Evolutionary conservation across 192 early-diverging fungal genomes (phyloP).

Genomic region (Neocallimastix lanati): DNA sequence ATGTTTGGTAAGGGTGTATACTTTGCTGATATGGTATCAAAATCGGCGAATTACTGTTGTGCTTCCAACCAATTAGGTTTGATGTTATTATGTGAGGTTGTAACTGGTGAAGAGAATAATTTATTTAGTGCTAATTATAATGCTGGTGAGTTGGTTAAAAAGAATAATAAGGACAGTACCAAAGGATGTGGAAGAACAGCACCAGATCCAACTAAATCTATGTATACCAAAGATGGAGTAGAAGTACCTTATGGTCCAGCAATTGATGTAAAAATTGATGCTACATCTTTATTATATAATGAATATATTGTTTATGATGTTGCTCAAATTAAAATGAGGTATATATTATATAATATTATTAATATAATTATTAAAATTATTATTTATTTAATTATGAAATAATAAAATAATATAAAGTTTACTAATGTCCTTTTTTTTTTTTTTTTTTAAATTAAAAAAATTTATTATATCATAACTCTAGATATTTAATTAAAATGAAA

Average conservation of each 20-base stretch:
- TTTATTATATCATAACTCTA: not conserved
- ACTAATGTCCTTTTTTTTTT: not conserved
- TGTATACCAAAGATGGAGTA: not conserved
- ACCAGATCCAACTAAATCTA: slow-evolving; percentile 21
- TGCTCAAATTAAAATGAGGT: slow-evolving; percentile 50
- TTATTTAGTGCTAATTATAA: slow-evolving; percentile 26
- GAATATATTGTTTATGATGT: slow-evolving; percentile 65
- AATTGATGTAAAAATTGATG: not conserved
- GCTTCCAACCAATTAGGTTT: slow-evolving; percentile 25
- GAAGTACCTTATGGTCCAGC: not conserved
- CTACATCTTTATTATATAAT: slow-evolving; percentile 34
- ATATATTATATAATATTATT: slow-evolving; percentile 7
- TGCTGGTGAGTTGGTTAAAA: slow-evolving; percentile 16
- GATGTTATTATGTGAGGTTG: slow-evolving; percentile 62
- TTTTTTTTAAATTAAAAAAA: too few relatives aligned
- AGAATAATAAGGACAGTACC: slow-evolving; percentile 28
- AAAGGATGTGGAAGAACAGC: slow-evolving; percentile 37
- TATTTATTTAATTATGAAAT: too few relatives aligned
- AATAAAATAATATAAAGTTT: too few relatives aligned
- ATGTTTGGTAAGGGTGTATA: slow-evolving; percentile 75
- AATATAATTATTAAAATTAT: too few relatives aligned
- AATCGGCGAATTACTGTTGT: slow-evolving; percentile 53
- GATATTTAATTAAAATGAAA: not conserved
- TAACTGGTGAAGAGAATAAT: slow-evolving; percentile 28
- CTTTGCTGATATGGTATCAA: slow-evolving; percentile 62